A percentile compares a stretch with the other conserved stretches of the same genome.
phyloP scores from a whole-genome alignment of 2,329 filamentous ascomycete species.

The Colletotrichum euphorbiae region DNA sequence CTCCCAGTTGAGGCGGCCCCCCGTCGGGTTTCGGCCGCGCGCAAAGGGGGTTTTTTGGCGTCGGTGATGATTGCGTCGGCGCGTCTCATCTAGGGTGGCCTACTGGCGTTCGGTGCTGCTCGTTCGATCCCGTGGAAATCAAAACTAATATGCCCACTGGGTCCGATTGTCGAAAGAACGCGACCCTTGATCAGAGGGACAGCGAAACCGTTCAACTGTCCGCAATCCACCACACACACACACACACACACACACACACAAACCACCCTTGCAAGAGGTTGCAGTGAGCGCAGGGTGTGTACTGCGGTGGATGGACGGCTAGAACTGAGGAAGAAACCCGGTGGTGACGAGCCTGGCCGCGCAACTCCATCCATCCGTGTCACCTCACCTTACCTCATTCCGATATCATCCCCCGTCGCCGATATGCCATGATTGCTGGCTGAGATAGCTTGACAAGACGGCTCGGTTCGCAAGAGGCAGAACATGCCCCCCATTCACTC shows the following conservation, averaged over 20 bases:
- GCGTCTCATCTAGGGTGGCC: slow-evolving; percentile 26
- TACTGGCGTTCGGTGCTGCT: not conserved
- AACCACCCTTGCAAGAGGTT: slow-evolving; percentile 5
- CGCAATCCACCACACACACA: not conserved
- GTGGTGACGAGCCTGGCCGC: slow-evolving; percentile 18
- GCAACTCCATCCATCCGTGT: slow-evolving; percentile 9
- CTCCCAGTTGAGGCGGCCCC: not conserved
- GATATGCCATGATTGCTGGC: not conserved
- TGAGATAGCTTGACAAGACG: not conserved
- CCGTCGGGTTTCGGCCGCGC: slow-evolving; percentile 1
- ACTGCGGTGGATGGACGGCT: slow-evolving; percentile 15
- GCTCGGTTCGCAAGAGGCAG: not conserved
- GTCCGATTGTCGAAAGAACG: slow-evolving; percentile 22
- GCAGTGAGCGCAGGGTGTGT: not conserved
- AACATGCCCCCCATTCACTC: not conserved
- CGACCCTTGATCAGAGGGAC: slow-evolving; percentile 8
- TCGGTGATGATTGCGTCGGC: slow-evolving; percentile 23
- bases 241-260: not conserved
- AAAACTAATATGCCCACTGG: not conserved
- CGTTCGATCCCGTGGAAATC: not conserved
- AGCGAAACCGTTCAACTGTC: not conserved
- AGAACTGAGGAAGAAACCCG: slow-evolving; percentile 15
- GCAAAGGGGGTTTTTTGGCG: not conserved
- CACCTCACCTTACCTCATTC: slow-evolving; percentile 22
- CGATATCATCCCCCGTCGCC: too few relatives aligned